Evolutionary conservation across 2,329 filamentous ascomycete species (phyloP).

Genomic region (Fusarium sarcochroum): DNA sequence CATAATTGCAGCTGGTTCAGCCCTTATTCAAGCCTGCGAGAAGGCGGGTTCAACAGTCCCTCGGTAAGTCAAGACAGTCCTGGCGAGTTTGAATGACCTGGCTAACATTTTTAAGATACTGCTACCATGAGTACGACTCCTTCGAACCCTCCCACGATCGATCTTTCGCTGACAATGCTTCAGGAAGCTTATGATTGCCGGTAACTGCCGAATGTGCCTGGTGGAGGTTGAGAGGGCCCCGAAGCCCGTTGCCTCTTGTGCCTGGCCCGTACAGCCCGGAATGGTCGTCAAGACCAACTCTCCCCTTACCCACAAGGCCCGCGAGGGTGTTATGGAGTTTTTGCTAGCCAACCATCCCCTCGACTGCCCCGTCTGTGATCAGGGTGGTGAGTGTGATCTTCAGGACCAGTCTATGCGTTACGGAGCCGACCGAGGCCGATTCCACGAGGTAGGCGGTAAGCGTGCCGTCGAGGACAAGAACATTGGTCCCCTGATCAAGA

Average conservation of each 20-base stretch:
- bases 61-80: constrained; percentile 67
- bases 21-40: constrained; percentile 98
- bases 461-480: constrained; percentile 99
- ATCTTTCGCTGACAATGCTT: constrained; percentile 58
- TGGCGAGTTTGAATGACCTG: constrained; percentile 41
- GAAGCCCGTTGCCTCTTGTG: constrained; percentile 97
- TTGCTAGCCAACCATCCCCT: constrained; percentile 95
- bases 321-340: constrained; percentile 99
- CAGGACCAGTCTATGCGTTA: constrained; percentile 99
- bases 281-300: constrained; percentile 99
- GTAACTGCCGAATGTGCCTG: constrained; percentile 99
- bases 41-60: constrained; percentile 94
- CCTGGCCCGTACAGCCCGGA: constrained; percentile 97
- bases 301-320: constrained; percentile 94
- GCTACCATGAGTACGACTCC: constrained; percentile 90
- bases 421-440: constrained; percentile 93
- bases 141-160: constrained; percentile 46
- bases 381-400: constrained; percentile 98
- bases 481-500: constrained; percentile 98
- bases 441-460: constrained; percentile 96
- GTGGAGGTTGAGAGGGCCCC: constrained; percentile 97
- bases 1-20: constrained; percentile 82
- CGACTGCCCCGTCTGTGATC: constrained; percentile 97
- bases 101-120: constrained; percentile 78
- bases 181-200: constrained; percentile 98